Base-by-base conservation (phyloP, 208 protist species). In the Tritrichomonas foetus region DNA sequence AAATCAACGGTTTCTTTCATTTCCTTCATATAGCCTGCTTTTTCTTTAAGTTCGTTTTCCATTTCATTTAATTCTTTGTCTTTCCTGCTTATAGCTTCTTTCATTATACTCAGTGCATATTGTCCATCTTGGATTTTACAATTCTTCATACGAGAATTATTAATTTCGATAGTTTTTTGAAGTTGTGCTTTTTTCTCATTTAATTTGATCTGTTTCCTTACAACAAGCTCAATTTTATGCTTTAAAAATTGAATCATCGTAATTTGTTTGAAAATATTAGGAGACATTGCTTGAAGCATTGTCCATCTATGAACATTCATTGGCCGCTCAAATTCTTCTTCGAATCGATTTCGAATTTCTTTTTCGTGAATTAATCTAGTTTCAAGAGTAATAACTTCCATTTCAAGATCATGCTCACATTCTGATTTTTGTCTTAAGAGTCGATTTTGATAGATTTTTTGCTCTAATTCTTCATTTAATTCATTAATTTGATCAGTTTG, bases 291-390 rank as follows among this genome's bases (percentile, higher is more conserved):
- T 89, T 99, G 97, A 22, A 99, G 95, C 78, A 97, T 97, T 57
- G 98, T 96, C 98, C 98, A 99, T 39, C 98, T 95, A 95, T 99
- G 98, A 20, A 99, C 97, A 96, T 99, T 99, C 95, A 99, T 97
- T n/a, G 98, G 98, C 44, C 97, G 98, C 94, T 98, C 95, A 0
- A 99, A 95, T 95, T 99, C 98, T 93, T 99, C 98, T 0, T 96
- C 74, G 25, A 47, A 82, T 20, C 74, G 74, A 82, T 82, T 82
- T 82, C 74, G 33, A 47, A 82, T 53, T 82, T 82, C 74, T 82
- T 39, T 82, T 82, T 82, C 74, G 30, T 82, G 74, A 8, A 82
- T 25, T 11, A 82, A 50, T 50, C 14, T 39, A 14, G 74, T 47
- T 47, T 82, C 74, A 14, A 82, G 41, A n/a, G 74, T 11, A 82